Evolutionary conservation across 1,139 yeast species (phyloP), one percentile per base, ranked within the genome.

Genomic region (Taphrina confusa): DNA sequence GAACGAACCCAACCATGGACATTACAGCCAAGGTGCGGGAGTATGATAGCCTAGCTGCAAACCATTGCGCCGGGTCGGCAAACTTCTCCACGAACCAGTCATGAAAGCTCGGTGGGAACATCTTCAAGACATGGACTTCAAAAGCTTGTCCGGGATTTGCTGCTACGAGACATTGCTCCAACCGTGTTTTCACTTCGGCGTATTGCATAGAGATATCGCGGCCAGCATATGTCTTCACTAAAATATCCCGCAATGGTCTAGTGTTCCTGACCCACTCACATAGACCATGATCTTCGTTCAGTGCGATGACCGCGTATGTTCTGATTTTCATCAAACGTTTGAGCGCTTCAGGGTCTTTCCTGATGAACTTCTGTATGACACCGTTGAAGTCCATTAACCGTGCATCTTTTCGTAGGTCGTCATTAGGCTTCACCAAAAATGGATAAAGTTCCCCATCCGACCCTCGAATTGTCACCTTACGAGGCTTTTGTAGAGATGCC

Each of bases 331-430:
- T 76, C 50, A 80, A 81, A 61, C 97, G 76, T 65, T 84, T 83
- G 51, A 85, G 78, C 0, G 97, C 84, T 61, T 85, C 95, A 14
- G 80, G 78, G 68, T 87, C 87, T 31, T 80, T 78, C 23, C 77
- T 73, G 59, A 94, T 75, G 39, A 92, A 72, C 64, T 89, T 80
- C 68, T 91, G 92, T 70, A 92, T 84, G 74, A 91, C 86, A 0
- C 90, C 82, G 0, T 97, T 90, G 67, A 94, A 85, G 68, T 94
- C 97, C 81, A 92, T 88, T 54, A 92, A 82, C 66, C 95, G 86
- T 3, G 96, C 95, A 75, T 94, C 99, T 70, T 94, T 95, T 66
- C 98, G 76, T 9, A 95, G 84, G 73, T 94, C 98, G 71, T 94
- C 99, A 65, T 84, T 81, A 6, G 83, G 81, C 71, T 94, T 94